Percentiles rank a stretch among this genome's conserved stretches.
Conservation (phyloP, 768 basidiomycete species). For the Brasilioporus rufonigricans region DNA sequence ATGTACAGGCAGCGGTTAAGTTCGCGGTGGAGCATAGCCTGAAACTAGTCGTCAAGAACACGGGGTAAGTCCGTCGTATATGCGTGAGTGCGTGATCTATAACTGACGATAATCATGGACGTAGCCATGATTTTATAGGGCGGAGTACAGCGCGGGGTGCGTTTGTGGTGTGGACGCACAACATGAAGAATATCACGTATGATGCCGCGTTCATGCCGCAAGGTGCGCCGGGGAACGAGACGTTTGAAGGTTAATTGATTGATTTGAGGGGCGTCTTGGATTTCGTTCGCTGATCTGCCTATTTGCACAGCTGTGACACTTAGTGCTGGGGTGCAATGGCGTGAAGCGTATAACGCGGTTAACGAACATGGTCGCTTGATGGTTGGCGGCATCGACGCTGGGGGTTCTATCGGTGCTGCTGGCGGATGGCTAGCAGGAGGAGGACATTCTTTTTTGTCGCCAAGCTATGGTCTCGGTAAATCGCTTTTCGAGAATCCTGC, state of each 20-base stretch:
- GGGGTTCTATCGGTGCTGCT: conserved; percentile 34
- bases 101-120: not conserved
- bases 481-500: not conserved
- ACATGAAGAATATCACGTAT: conserved; percentile 38
- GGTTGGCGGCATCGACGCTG: conserved; percentile 39
- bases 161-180: conserved; percentile 42
- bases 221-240: conserved; percentile 23
- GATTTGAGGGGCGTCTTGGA: not conserved
- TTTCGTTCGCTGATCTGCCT: not conserved
- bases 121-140: conserved; percentile 39
- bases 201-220: conserved; percentile 31
- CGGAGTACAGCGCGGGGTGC: conserved; percentile 37
- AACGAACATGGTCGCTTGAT: conserved; percentile 36
- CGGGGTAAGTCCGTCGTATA: conserved; percentile 10
- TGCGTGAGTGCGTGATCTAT: not conserved
- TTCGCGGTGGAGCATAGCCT: conserved; percentile 19
- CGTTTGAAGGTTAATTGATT: not conserved
- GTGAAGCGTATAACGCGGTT: conserved; percentile 39
- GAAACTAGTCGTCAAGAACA: conserved; percentile 25
- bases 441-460: conserved; percentile 42
- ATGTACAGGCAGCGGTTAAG: conserved; percentile 19
- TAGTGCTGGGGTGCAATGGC: conserved; percentile 47
- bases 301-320: conserved; percentile 29
- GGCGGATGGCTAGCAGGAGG: conserved; percentile 50
- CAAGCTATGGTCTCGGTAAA: conserved; percentile 43